Evolutionary conservation across 2,329 filamentous ascomycete genomes (phyloP).

Genomic region (Trichophyton mentagrophytes): DNA sequence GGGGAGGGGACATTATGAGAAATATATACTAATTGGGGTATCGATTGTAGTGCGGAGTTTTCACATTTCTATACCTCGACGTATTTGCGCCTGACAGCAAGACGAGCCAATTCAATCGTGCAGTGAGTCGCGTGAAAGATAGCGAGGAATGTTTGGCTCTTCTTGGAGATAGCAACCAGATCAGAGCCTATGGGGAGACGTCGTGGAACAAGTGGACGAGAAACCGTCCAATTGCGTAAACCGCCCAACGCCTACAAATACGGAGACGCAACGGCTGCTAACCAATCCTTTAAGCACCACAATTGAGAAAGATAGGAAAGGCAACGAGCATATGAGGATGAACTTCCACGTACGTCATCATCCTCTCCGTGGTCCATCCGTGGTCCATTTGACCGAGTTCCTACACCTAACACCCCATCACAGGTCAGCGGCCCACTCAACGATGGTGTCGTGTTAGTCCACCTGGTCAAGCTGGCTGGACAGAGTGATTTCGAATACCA

Average conservation of each 20-base stretch:
- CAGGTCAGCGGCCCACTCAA: slow-evolving; percentile 66
- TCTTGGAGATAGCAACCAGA: slow-evolving; percentile 61
- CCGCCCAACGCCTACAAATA: background rate
- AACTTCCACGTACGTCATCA: slow-evolving; percentile 57
- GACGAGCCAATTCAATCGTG: slow-evolving; percentile 76
- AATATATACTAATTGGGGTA: too few relatives aligned
- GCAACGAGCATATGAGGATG: slow-evolving; percentile 70
- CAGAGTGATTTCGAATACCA: slow-evolving; percentile 62
- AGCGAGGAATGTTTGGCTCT: slow-evolving; percentile 59
- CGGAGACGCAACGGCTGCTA: slow-evolving; percentile 7
- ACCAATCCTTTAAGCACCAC: slow-evolving; percentile 41
- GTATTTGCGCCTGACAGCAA: slow-evolving; percentile 78
- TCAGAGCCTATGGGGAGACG: slow-evolving; percentile 68
- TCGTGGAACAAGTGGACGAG: slow-evolving; percentile 70
- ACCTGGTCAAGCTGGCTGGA: slow-evolving; percentile 58
- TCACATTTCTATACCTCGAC: slow-evolving; percentile 65
- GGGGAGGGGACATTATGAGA: too few relatives aligned
- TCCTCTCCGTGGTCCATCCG: background rate
- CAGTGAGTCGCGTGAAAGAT: slow-evolving; percentile 63
- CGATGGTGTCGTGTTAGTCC: slow-evolving; percentile 60
- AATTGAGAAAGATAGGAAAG: slow-evolving; percentile 56
- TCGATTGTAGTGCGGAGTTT: slow-evolving; percentile 55
- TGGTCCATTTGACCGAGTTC: background rate
- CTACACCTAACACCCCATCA: slow-evolving; percentile 15
- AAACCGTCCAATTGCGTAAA: slow-evolving; percentile 43